Conservation (phyloP, 768 basidiomycete genomes). For the Lyophyllum shimeji region DNA sequence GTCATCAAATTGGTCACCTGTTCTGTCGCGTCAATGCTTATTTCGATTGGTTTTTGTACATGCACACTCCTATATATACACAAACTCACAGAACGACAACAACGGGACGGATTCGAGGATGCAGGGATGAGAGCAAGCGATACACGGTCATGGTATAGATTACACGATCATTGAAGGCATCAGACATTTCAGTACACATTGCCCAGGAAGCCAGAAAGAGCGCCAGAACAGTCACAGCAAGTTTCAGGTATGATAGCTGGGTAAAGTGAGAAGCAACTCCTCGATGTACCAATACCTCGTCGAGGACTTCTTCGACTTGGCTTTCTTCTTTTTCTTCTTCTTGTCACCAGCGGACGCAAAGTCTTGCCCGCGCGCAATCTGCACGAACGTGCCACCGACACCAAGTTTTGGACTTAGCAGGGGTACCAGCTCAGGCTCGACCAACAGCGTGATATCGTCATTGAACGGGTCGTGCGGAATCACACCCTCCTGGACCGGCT, state of each 20-base stretch:
- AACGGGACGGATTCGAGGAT: too few species aligned
- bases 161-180: neutral
- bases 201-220: neutral
- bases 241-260: slow-evolving; percentile 36
- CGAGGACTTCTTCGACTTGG: slow-evolving; percentile 31
- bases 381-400: slow-evolving; percentile 66
- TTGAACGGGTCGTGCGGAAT: slow-evolving; percentile 49
- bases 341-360: slow-evolving; percentile 13
- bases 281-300: slow-evolving; percentile 44
- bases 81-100: too few species aligned
- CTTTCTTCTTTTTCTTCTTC: slow-evolving; percentile 34
- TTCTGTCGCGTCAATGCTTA: too few species aligned
- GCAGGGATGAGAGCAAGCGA: neutral
- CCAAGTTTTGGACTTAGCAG: slow-evolving; percentile 55
- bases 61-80: too few species aligned
- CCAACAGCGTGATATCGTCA: slow-evolving; percentile 60
- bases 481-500: slow-evolving; percentile 4
- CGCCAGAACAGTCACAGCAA: neutral
- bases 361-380: slow-evolving; percentile 47
- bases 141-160: neutral
- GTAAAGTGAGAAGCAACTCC: slow-evolving; percentile 34
- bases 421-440: slow-evolving; percentile 44
- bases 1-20: too few species aligned
- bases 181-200: neutral
- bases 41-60: too few species aligned